phyloP scores from a whole-genome alignment of 352 stramenopile species.

The Pythium monospermum region DNA sequence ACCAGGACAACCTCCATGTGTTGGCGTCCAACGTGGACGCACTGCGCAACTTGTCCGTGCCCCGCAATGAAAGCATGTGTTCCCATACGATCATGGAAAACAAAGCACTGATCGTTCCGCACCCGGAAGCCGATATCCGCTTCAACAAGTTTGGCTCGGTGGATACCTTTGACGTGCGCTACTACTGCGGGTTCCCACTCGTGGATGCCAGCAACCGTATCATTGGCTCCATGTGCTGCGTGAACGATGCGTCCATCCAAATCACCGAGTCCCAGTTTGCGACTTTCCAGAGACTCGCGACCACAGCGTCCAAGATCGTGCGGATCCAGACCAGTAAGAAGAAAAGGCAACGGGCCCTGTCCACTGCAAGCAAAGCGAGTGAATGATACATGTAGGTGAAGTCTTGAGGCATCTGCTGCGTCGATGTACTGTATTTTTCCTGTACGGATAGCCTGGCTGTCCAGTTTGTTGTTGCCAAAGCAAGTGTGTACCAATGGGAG shows the following conservation, averaged over 20 bases:
- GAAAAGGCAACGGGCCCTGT: too few species aligned
- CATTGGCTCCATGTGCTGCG: slow-evolving; percentile 58
- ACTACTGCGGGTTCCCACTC: slow-evolving; percentile 73
- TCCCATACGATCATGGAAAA: slow-evolving; percentile 53
- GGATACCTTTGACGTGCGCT: slow-evolving; percentile 31
- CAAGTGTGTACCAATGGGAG: too few species aligned
- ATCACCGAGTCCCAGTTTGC: slow-evolving; percentile 57
- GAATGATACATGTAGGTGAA: too few species aligned
- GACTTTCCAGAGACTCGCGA: slow-evolving; percentile 39
- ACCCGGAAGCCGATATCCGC: slow-evolving; percentile 56
- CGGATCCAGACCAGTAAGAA: background rate
- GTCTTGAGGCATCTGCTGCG: too few species aligned
- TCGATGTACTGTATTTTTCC: too few species aligned
- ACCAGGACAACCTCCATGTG: slow-evolving; percentile 33
- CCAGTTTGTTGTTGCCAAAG: too few species aligned
- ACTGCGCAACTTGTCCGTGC: slow-evolving; percentile 23
- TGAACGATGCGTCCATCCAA: slow-evolving; percentile 32
- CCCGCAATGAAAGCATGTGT: slow-evolving; percentile 26
- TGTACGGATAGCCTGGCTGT: too few species aligned
- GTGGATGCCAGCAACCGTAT: slow-evolving; percentile 33
- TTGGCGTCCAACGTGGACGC: slow-evolving; percentile 31
- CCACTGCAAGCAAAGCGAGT: too few species aligned
- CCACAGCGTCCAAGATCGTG: slow-evolving; percentile 17
- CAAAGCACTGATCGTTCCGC: slow-evolving; percentile 51
- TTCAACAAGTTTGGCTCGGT: slow-evolving; percentile 28